phyloP scores from a whole-genome alignment of 306 rosid genomes.

The Quercus dentata region DNA sequence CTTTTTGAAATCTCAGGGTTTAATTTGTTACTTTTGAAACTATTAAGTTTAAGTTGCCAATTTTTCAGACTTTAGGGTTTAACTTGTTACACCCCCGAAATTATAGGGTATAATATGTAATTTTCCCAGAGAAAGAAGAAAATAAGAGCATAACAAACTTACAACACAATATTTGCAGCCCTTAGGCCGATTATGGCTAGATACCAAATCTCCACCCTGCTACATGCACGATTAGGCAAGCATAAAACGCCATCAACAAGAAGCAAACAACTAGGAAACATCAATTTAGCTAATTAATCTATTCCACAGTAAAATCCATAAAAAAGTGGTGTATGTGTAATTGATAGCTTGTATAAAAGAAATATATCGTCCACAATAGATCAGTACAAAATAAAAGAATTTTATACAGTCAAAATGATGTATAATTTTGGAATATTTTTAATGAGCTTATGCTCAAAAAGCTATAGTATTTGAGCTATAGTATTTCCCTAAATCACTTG shows the following conservation, averaged over 20 bases:
- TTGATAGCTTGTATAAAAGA: background rate
- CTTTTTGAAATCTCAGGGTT: too few relatives aligned
- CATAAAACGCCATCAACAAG: constrained; percentile 17
- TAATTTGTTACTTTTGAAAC: too few relatives aligned
- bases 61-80: too few relatives aligned
- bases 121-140: background rate
- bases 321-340: background rate
- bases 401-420: background rate
- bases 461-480: background rate
- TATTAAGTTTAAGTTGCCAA: too few relatives aligned
- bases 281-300: background rate
- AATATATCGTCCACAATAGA: background rate
- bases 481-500: background rate
- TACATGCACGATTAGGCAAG: constrained; percentile 26
- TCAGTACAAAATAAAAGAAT: background rate
- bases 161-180: constrained; percentile 83
- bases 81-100: too few relatives aligned
- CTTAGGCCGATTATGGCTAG: constrained; percentile 24
- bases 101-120: too few relatives aligned
- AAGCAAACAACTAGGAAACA: constrained; percentile 10
- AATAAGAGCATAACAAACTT: constrained; percentile 40
- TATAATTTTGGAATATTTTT: background rate
- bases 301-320: background rate
- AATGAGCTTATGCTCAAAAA: background rate
- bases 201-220: constrained; percentile 48